phyloP scores from a whole-genome alignment of 2,329 filamentous ascomycete species.

The Fusarium multiceps region DNA sequence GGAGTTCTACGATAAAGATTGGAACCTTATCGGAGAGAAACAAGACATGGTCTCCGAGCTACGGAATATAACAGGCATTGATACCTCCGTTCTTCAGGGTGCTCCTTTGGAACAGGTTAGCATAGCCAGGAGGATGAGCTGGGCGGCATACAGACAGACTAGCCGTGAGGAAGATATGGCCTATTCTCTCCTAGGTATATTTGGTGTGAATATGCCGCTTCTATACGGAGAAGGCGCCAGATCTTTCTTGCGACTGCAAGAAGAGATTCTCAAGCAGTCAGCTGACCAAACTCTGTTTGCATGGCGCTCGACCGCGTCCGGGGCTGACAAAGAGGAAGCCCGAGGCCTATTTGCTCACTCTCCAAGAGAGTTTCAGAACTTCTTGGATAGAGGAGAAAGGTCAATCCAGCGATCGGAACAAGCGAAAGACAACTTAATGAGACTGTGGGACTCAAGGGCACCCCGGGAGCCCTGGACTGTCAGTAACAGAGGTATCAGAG shows the following conservation, averaged over 20 bases:
- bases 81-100: neutral
- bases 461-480: neutral
- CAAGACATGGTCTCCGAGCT: conserved; percentile 36
- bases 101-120: neutral
- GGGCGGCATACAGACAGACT: conserved; percentile 2
- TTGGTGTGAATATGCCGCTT: conserved; percentile 52
- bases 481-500: neutral
- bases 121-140: neutral
- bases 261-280: conserved; percentile 50
- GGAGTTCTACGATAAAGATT: conserved; percentile 42
- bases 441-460: neutral
- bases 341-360: neutral
- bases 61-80: conserved; percentile 50
- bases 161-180: conserved; percentile 49
- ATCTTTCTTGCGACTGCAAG: conserved; percentile 50
- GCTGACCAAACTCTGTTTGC: conserved; percentile 52
- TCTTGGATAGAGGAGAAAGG: neutral
- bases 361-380: neutral
- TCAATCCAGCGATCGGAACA: neutral
- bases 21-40: conserved; percentile 35
- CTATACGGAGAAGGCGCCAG: conserved; percentile 51
- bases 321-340: neutral
- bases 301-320: conserved; percentile 14
- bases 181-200: conserved; percentile 52
- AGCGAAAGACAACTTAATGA: neutral